A percentile compares a stretch with the other conserved stretches of the same genome.
These are phyloP conservation scores for Venturia aucupariae DNA, from an alignment of 2,329 filamentous ascomycete genomes.

Conservation along the genomic window DNA sequence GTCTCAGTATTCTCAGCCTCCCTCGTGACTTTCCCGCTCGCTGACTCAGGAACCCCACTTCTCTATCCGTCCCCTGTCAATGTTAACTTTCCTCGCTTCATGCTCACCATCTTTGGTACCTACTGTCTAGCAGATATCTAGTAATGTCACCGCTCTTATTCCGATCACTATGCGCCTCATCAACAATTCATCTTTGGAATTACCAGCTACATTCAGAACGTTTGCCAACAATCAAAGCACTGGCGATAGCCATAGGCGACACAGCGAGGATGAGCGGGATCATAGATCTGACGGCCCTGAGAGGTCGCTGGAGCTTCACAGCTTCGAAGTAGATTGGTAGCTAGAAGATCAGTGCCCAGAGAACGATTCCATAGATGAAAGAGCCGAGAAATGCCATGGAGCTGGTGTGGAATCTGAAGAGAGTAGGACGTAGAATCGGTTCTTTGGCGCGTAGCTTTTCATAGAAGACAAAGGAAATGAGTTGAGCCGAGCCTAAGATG, in stretches of 20 bases:
- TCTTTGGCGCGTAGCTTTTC: not conserved
- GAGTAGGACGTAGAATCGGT: not conserved
- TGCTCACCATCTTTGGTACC: too few species aligned
- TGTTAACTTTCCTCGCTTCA: too few species aligned
- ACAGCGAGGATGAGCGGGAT: constrained; percentile 8
- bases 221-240: constrained; percentile 5
- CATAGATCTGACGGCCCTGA: not conserved
- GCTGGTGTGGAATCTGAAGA: not conserved
- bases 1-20: too few species aligned
- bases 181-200: too few species aligned
- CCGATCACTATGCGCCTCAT: too few species aligned
- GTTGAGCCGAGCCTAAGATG: not conserved
- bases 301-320: not conserved
- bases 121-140: too few species aligned
- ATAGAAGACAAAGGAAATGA: not conserved
- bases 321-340: constrained; percentile 6
- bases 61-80: too few species aligned
- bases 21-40: too few species aligned
- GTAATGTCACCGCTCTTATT: too few species aligned
- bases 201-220: too few species aligned
- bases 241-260: not conserved
- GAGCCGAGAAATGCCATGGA: constrained; percentile 1
- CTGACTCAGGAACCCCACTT: too few species aligned
- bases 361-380: constrained; percentile 6
- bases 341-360: constrained; percentile 5